These are phyloP conservation scores for Hygrophorus pudorinus DNA, from an alignment of 768 basidiomycete species.

Conservation along the genomic window DNA sequence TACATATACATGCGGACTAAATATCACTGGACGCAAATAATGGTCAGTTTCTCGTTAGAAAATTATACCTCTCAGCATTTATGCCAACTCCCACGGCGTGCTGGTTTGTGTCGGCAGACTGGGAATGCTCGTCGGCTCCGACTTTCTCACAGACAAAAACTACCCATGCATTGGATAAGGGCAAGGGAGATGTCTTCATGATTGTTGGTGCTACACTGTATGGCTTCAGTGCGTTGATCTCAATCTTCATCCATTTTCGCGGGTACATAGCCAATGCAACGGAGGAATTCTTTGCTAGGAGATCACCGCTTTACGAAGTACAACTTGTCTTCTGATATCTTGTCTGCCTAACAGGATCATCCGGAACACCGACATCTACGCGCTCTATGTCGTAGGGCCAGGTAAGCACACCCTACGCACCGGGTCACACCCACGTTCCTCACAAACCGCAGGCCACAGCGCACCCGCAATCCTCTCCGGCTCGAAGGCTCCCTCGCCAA, in stretches of 20 bases:
- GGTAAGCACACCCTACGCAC: constrained; percentile 25
- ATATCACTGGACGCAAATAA: constrained; percentile 76
- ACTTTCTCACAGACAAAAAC: constrained; percentile 69
- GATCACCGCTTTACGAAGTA: constrained; percentile 73
- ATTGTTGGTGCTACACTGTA: constrained; percentile 78
- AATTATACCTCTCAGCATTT: background rate
- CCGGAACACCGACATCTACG: constrained; percentile 47
- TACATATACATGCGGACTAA: constrained; percentile 73
- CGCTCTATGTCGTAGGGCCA: constrained; percentile 75
- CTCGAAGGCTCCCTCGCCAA: constrained; percentile 62
- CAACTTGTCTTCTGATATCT: constrained; percentile 19
- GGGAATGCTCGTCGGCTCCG: constrained; percentile 71
- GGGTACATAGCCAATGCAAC: constrained; percentile 71
- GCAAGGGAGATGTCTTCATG: constrained; percentile 82
- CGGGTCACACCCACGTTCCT: background rate
- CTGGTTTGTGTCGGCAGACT: constrained; percentile 66
- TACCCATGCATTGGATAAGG: constrained; percentile 51
- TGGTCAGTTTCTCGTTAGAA: constrained; percentile 33
- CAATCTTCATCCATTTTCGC: background rate
- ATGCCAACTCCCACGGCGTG: constrained; percentile 42
- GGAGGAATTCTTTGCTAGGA: constrained; percentile 80
- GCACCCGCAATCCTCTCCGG: constrained; percentile 80
- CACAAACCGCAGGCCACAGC: constrained; percentile 70
- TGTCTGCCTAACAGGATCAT: constrained; percentile 55
- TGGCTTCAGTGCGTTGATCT: constrained; percentile 58